Conservation (phyloP, 306 rosid genomes). For the Trichosanthes cucumerina region DNA sequence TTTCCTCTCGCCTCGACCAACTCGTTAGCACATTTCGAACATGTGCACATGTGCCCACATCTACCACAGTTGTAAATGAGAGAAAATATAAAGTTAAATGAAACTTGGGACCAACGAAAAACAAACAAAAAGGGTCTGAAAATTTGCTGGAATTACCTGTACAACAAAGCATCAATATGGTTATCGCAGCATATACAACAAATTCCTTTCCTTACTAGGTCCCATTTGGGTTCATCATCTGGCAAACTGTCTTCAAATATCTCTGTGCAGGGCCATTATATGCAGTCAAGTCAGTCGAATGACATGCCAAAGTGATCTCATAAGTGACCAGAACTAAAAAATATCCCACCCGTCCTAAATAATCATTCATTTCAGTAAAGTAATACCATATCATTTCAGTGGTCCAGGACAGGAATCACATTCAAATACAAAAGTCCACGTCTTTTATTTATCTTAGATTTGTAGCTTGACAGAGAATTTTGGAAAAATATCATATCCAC, state of each 20-base stretch:
- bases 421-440: neutral
- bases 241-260: constrained; percentile 27
- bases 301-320: neutral
- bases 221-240: constrained; percentile 69
- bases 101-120: neutral
- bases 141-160: constrained; percentile 42
- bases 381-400: neutral
- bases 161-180: constrained; percentile 81
- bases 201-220: constrained; percentile 78
- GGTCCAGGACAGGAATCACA: neutral
- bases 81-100: neutral
- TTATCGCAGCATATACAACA: constrained; percentile 72
- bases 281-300: neutral
- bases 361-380: neutral
- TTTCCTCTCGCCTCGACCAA: constrained; percentile 56
- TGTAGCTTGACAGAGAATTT: neutral
- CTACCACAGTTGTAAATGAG: constrained; percentile 23
- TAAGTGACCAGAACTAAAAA: neutral
- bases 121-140: neutral
- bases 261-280: constrained; percentile 30
- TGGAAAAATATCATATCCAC: neutral
- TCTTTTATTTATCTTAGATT: neutral
- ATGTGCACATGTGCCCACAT: constrained; percentile 98
- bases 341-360: neutral
- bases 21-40: constrained; percentile 70